Conservation (phyloP, 169 alveolate genomes). For the Plasmodium berghei region DNA sequence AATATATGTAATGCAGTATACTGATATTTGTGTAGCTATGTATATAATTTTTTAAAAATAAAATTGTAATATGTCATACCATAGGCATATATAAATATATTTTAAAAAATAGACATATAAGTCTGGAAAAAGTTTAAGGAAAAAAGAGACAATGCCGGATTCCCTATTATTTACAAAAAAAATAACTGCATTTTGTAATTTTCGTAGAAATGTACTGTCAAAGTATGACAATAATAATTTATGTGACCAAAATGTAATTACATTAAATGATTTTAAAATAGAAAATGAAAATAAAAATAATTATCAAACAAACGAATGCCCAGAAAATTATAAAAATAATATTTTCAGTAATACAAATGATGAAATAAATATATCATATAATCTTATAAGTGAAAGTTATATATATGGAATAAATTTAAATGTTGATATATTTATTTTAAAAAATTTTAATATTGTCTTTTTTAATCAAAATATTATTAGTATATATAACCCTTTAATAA, state of each 20-base stretch:
- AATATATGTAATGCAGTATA: too few species aligned
- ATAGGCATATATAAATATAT: too few species aligned
- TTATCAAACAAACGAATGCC: neutral
- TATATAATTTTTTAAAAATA: neutral
- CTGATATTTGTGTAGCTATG: too few species aligned
- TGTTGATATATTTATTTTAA: slow-evolving; percentile 47
- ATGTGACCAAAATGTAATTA: slow-evolving; percentile 15
- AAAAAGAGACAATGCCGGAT: neutral
- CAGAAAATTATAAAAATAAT: neutral
- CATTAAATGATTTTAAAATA: neutral
- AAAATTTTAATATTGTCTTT: slow-evolving; percentile 37
- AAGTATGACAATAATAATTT: slow-evolving; percentile 22
- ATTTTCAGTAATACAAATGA: neutral
- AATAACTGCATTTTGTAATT: slow-evolving; percentile 24
- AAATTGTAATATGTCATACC: neutral
- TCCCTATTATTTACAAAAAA: slow-evolving; percentile 7
- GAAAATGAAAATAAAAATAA: neutral
- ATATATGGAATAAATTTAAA: slow-evolving; percentile 59
- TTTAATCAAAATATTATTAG: slow-evolving; percentile 54
- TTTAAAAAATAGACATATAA: neutral
- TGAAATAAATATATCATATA: slow-evolving; percentile 22
- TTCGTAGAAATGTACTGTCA: slow-evolving; percentile 51
- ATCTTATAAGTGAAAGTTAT: slow-evolving; percentile 20
- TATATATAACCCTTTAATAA: slow-evolving; percentile 62
- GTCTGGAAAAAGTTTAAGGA: too few species aligned